Base-by-base conservation (phyloP, 2,329 filamentous ascomycete species). In the Monosporascus sp. region DNA sequence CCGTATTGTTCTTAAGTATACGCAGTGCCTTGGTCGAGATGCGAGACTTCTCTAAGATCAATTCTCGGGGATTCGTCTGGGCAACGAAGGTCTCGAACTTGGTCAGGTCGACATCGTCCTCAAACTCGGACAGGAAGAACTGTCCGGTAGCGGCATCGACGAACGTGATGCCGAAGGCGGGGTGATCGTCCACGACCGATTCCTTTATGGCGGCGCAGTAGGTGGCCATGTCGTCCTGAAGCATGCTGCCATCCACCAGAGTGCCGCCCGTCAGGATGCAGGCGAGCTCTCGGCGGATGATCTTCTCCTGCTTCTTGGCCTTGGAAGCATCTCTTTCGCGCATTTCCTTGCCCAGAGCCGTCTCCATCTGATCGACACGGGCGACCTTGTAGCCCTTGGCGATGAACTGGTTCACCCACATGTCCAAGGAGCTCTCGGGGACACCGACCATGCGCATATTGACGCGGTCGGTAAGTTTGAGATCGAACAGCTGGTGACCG, bases 361-460 rank as follows among this genome's bases (percentile, higher is more conserved):
- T 96, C 73, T 99, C 94, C 79, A 92, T 92, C 69, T 99, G 94
- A 68, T 97, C 94, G 24, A 99, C 94, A 19, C 93, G 82, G 7
- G 94, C 94, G 51, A 99, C 95, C 72, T 99, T 99, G 82, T 86
- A 96, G 37, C 95, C 94, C 70, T 97, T 97, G 54, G 93, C 94
- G 41, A 99, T 92, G 64, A 99, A 99, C 65, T 99, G 94, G 64
- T 95, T 96, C 53, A 94, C 91, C 94, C 94, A 99, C 69, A 94
- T 86, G 65, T 94, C 90, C n/a, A 99, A 77, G 14, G 91, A 96
- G 66, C 91, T 89, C 70, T 99, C 94, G 0, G 94, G 94, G 0
- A 99, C 94, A 56, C 94, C 94, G 2, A 97, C 94, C 94, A 99
- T 99, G 60, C 93, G 89, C 94, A 99, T 99, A 69, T 99, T 99